Percentiles rank a stretch among this genome's conserved stretches.
Evolutionary conservation across 805 yeast species (phyloP).

Genomic region (Starmera caribaea): DNA sequence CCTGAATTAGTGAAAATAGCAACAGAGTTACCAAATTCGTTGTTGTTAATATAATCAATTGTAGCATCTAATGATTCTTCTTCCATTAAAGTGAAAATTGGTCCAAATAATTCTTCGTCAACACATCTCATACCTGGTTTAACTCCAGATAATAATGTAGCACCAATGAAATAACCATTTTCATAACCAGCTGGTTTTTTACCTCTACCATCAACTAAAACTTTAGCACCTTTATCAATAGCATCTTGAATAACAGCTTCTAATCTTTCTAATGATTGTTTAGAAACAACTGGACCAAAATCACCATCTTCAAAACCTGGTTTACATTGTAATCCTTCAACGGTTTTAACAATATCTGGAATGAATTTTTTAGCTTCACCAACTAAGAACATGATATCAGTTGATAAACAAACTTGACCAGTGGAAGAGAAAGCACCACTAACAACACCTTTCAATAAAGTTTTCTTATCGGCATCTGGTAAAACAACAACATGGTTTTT

Average conservation of each 20-base stretch:
- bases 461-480: slow-evolving; percentile 62
- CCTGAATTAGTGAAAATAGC: slow-evolving; percentile 65
- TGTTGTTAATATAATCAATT: slow-evolving; percentile 47
- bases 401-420: slow-evolving; percentile 79
- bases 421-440: slow-evolving; percentile 83
- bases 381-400: slow-evolving; percentile 63
- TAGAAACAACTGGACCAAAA: slow-evolving; percentile 67
- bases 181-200: slow-evolving; percentile 36
- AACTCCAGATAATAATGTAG: slow-evolving; percentile 53
- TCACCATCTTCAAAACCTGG: slow-evolving; percentile 61
- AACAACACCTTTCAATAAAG: slow-evolving; percentile 53
- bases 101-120: slow-evolving; percentile 72
- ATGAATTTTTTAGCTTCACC: slow-evolving; percentile 58
- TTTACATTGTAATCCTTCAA: slow-evolving; percentile 45
- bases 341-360: slow-evolving; percentile 46
- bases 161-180: slow-evolving; percentile 64
- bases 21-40: slow-evolving; percentile 62
- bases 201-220: slow-evolving; percentile 56
- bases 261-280: slow-evolving; percentile 43
- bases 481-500: slow-evolving; percentile 67
- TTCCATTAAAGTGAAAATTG: slow-evolving; percentile 54
- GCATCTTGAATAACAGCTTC: slow-evolving; percentile 47
- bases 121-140: slow-evolving; percentile 64
- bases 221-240: slow-evolving; percentile 51
- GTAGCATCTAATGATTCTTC: slow-evolving; percentile 62